These are phyloP conservation scores for Phytophthora litchii DNA, from an alignment of 352 stramenopile species.

Conservation along the genomic window DNA sequence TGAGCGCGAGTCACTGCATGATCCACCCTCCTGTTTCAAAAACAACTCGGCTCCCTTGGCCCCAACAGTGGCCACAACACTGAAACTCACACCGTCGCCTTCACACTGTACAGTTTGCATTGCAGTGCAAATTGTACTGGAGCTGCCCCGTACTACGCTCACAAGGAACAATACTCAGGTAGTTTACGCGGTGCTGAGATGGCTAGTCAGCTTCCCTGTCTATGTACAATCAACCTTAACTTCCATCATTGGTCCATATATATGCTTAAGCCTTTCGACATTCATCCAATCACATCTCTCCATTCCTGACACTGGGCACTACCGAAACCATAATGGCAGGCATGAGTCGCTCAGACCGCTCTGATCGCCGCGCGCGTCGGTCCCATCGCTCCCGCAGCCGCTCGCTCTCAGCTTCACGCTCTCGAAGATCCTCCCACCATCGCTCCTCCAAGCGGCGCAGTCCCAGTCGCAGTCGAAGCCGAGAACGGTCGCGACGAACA, in stretches of 20 bases:
- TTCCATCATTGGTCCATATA: too few species aligned
- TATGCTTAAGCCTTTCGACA: too few species aligned
- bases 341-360: conserved; percentile 5
- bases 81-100: too few species aligned
- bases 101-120: too few species aligned
- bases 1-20: conserved; percentile 13
- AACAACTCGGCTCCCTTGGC: background rate
- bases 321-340: conserved; percentile 1
- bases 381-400: conserved; percentile 19
- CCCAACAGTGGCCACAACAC: background rate
- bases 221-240: too few species aligned
- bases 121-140: too few species aligned
- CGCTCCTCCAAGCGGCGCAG: conserved; percentile 30
- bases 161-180: too few species aligned
- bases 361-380: conserved; percentile 12
- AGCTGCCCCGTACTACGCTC: too few species aligned
- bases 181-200: too few species aligned
- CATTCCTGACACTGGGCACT: background rate
- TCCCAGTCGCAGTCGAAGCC: conserved; percentile 29
- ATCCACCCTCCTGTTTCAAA: conserved; percentile 5
- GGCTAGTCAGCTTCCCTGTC: too few species aligned
- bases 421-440: conserved; percentile 14
- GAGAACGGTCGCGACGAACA: conserved; percentile 38
- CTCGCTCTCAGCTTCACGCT: conserved; percentile 20
- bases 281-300: background rate